Evolutionary conservation across 2,329 filamentous ascomycete species (phyloP).

Genomic region (Cordyceps javanica): DNA sequence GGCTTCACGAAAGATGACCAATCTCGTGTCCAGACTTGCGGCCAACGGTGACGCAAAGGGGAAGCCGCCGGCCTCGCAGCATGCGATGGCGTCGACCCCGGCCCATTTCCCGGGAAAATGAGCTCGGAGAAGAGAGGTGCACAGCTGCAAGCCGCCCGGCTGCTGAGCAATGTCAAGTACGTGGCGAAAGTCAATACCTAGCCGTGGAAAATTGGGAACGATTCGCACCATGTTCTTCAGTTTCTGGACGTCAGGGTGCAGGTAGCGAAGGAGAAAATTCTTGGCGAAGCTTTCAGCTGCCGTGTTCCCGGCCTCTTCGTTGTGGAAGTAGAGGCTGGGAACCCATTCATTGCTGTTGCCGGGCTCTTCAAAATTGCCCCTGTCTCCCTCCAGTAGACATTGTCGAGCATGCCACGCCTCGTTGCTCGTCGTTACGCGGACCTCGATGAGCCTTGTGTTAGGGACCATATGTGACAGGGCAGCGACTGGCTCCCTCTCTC

Average conservation of each 20-base stretch:
- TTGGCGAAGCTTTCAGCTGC: constrained; percentile 22
- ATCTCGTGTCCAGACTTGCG: constrained; percentile 29
- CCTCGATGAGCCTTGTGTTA: constrained; percentile 45
- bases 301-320: constrained; percentile 36
- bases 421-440: constrained; percentile 21
- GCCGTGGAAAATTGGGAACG: constrained; percentile 44
- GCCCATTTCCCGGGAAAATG: constrained; percentile 43
- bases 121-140: constrained; percentile 41
- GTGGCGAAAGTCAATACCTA: constrained; percentile 49
- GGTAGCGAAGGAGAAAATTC: neutral
- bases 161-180: constrained; percentile 50
- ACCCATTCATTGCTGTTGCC: neutral
- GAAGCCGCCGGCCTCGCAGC: constrained; percentile 53
- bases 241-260: constrained; percentile 34
- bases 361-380: neutral
- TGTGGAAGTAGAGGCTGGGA: constrained; percentile 35
- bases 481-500: constrained; percentile 52
- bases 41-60: constrained; percentile 49
- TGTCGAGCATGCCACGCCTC: neutral
- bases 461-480: constrained; percentile 49
- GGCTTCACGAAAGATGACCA: constrained; percentile 47
- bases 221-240: constrained; percentile 44
- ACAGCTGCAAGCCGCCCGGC: constrained; percentile 43
- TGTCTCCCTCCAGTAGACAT: neutral
- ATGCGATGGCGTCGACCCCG: constrained; percentile 38